phyloP scores from a whole-genome alignment of 768 basidiomycete genomes.

The Suillus ampliporus region DNA sequence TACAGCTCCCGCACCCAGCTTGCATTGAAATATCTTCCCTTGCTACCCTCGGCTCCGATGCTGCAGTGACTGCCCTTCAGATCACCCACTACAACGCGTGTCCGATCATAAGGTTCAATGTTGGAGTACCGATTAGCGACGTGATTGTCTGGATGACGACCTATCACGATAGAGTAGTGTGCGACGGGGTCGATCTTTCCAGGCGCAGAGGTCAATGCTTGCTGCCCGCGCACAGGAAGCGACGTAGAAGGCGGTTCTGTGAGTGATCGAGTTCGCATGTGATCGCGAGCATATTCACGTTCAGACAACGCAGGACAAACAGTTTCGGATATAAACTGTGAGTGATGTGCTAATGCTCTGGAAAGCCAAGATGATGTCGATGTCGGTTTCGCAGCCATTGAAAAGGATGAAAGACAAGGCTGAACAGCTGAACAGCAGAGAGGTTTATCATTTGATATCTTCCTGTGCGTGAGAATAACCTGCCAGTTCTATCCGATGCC shows the following conservation, averaged over 20 bases:
- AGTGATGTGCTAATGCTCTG: conserved; percentile 1
- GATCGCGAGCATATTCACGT: conserved; percentile 44
- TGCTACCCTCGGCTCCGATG: conserved; percentile 17
- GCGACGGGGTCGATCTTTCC: conserved; percentile 30
- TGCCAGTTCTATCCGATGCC: not conserved
- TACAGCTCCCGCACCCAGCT: conserved; percentile 81
- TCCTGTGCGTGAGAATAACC: conserved; percentile 6
- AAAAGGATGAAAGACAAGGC: not conserved
- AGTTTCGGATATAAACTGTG: not conserved
- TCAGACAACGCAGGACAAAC: conserved; percentile 43
- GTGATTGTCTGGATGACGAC: conserved; percentile 48
- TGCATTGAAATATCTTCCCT: conserved; percentile 76
- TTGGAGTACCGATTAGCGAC: conserved; percentile 72
- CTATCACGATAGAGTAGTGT: conserved; percentile 65
- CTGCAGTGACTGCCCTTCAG: not conserved
- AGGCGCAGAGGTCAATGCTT: conserved; percentile 10
- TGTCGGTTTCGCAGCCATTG: conserved; percentile 1
- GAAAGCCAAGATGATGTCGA: not conserved
- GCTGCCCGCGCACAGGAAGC: conserved; percentile 10
- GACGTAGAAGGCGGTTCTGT: conserved; percentile 8
- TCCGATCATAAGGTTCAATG: conserved; percentile 83
- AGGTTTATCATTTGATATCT: not conserved
- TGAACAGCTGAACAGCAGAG: too few relatives aligned
- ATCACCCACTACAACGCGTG: conserved; percentile 61
- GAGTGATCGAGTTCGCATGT: conserved; percentile 34